Evolutionary conservation across 2,329 filamentous ascomycete species (phyloP).

Genomic region (Dothideomycetes sp.): DNA sequence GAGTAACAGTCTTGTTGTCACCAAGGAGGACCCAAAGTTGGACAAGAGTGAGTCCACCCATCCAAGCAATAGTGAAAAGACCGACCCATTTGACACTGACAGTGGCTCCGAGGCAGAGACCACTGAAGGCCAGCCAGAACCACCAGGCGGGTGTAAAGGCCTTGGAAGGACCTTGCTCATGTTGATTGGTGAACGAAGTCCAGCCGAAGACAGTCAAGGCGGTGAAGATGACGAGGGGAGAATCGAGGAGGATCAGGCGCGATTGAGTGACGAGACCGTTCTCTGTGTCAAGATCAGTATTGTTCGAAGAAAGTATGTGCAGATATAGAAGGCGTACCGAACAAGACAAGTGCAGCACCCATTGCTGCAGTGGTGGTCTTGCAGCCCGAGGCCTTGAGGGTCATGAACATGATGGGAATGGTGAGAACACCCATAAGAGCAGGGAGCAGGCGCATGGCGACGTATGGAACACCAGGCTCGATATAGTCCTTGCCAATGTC

Average conservation of each 20-base stretch:
- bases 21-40: constrained; percentile 95
- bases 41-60: constrained; percentile 77
- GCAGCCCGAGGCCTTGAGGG: constrained; percentile 82
- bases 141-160: constrained; percentile 90
- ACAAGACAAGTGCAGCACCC: constrained; percentile 79
- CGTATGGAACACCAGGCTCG: constrained; percentile 89
- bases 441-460: constrained; percentile 91
- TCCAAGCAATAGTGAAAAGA: constrained; percentile 97
- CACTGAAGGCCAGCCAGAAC: constrained; percentile 90
- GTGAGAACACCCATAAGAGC: constrained; percentile 81
- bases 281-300: constrained; percentile 47
- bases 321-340: constrained; percentile 64
- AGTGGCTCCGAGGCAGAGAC: constrained; percentile 79
- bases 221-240: constrained; percentile 85
- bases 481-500: constrained; percentile 98
- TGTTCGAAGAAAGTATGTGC: neutral
- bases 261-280: constrained; percentile 94
- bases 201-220: constrained; percentile 85
- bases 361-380: constrained; percentile 75
- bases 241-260: constrained; percentile 90
- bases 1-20: constrained; percentile 75
- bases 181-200: constrained; percentile 90
- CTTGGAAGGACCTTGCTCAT: constrained; percentile 80
- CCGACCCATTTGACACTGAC: constrained; percentile 98
- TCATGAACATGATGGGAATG: constrained; percentile 88